Base-by-base conservation (phyloP, 371 early-diverging fungal species). In the Mortierella sp. region DNA sequence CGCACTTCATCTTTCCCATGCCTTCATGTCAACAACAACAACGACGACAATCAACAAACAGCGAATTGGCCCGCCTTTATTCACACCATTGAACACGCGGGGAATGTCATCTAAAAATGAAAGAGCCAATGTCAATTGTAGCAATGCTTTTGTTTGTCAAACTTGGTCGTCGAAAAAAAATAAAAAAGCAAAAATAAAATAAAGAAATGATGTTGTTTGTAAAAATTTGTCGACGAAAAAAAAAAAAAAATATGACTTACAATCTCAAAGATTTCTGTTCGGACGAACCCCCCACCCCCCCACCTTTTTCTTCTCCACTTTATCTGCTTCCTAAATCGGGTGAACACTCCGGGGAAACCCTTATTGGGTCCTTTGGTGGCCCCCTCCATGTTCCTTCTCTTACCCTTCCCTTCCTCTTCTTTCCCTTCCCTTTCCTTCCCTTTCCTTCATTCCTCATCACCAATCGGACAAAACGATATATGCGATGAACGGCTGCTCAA, bases 291-390 rank as follows among this genome's bases (percentile, higher is more conserved):
- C 38, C 38, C 38, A 2, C 38, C 38, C 38, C 38, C 38, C 29
- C 58, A 12, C 65, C 35, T 55, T n/a, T n/a, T n/a, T n/a, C 18
- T 38, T 38, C 65, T 38, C 68, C 68, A 68, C 68, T 41, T 41
- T 68, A 6, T 68, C 24, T 68, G 8, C 7, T 68, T 35, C 68
- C 68, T 41, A 10, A 68, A 24, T 63, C 68, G 68, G 68, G 68
- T 38, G 68, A 41, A 38, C 41, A 68, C 68, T 68, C 68, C 68
- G 68, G 68, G 68, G 68, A 38, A 68, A 68, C 68, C 68, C 68
- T 68, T 68, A 38, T 35, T 18, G 5, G 18, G 63, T 18, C 38
- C 63, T 32, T 18, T 41, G 51, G 10, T 7, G 38, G 8, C 38
- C 21, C 2, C 41, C 27, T 29, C 4, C 14, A 7, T 18, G 2